A percentile compares a stretch with the other conserved stretches of the same genome.
phyloP scores from a whole-genome alignment of 1,284 basidiomycete genomes.

The Leccinum huronense region DNA sequence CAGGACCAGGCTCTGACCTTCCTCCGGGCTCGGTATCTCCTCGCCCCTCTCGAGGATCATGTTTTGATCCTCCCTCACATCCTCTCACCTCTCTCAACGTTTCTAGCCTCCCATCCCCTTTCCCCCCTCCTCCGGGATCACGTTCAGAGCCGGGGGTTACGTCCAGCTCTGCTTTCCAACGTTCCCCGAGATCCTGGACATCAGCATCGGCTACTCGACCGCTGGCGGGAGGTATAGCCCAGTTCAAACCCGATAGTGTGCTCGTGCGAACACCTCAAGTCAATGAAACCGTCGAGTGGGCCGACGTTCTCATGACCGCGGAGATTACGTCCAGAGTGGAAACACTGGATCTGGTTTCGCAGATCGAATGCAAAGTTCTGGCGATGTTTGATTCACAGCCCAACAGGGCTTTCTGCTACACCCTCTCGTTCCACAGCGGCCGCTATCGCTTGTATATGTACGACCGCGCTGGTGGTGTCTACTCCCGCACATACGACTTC shows the following conservation, averaged over 20 bases:
- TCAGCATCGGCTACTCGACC: not conserved
- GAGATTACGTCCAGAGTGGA: not conserved
- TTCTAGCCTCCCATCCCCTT: not conserved
- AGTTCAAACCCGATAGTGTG: conserved; percentile 3
- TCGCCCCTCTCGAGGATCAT: too few relatives aligned
- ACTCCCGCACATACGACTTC: not conserved
- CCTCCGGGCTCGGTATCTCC: too few relatives aligned
- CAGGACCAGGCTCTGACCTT: too few relatives aligned
- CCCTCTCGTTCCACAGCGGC: not conserved
- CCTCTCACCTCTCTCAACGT: not conserved
- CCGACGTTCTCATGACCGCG: conserved; percentile 2
- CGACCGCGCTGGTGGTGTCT: not conserved
- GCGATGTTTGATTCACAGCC: not conserved
- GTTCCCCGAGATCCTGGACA: not conserved
- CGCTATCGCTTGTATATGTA: conserved; percentile 3
- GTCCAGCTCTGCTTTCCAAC: not conserved
- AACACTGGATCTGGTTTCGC: not conserved
- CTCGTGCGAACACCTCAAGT: not conserved
- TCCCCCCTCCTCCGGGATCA: not conserved
- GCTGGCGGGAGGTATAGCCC: not conserved
- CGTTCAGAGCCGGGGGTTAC: not conserved
- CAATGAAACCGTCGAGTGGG: not conserved
- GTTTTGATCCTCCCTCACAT: too few relatives aligned
- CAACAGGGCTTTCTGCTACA: not conserved
- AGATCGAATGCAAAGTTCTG: conserved; percentile 1